phyloP scores from a whole-genome alignment of 805 yeast genomes.

The Metschnikowia shivogae region DNA sequence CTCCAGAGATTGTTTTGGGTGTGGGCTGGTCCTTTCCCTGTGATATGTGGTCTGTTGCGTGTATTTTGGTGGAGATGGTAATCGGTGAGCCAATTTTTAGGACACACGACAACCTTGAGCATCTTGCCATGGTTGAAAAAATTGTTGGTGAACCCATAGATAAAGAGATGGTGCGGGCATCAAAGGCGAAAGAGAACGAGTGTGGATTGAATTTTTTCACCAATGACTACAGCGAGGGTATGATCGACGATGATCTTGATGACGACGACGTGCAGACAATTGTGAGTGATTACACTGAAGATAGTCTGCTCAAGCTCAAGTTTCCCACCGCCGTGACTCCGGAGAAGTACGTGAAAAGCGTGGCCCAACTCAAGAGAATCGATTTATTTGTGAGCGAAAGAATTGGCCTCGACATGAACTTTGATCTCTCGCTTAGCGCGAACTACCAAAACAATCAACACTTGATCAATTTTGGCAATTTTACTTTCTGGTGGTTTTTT shows the following conservation, averaged over 20 bases:
- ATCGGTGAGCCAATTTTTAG: slow-evolving; percentile 94
- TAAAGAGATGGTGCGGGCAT: slow-evolving; percentile 32
- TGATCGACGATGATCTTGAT: slow-evolving; percentile 23
- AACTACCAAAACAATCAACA: slow-evolving; percentile 37
- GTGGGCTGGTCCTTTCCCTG: slow-evolving; percentile 97
- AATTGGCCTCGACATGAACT: slow-evolving; percentile 37
- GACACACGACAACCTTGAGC: slow-evolving; percentile 93
- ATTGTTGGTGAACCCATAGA: slow-evolving; percentile 57
- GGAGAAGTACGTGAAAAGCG: slow-evolving; percentile 34
- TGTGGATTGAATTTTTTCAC: slow-evolving; percentile 40
- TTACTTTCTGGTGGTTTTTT: slow-evolving; percentile 81
- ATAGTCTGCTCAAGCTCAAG: slow-evolving; percentile 25
- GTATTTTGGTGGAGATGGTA: slow-evolving; percentile 83
- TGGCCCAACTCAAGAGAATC: slow-evolving; percentile 38
- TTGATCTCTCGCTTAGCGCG: slow-evolving; percentile 35
- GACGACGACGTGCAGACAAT: slow-evolving; percentile 17
- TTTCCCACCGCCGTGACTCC: slow-evolving; percentile 41
- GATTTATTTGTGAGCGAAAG: slow-evolving; percentile 42
- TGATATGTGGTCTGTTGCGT: slow-evolving; percentile 96
- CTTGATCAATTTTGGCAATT: slow-evolving; percentile 53
- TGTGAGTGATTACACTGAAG: slow-evolving; percentile 14
- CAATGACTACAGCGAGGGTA: slow-evolving; percentile 13
- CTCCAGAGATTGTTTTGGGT: slow-evolving; percentile 93
- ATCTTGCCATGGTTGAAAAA: slow-evolving; percentile 90
- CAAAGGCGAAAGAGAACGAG: slow-evolving; percentile 35